Percentiles rank a stretch among this genome's conserved stretches.
Conservation (phyloP, 2,329 filamentous ascomycete genomes). For the Diaporthe destruens region DNA sequence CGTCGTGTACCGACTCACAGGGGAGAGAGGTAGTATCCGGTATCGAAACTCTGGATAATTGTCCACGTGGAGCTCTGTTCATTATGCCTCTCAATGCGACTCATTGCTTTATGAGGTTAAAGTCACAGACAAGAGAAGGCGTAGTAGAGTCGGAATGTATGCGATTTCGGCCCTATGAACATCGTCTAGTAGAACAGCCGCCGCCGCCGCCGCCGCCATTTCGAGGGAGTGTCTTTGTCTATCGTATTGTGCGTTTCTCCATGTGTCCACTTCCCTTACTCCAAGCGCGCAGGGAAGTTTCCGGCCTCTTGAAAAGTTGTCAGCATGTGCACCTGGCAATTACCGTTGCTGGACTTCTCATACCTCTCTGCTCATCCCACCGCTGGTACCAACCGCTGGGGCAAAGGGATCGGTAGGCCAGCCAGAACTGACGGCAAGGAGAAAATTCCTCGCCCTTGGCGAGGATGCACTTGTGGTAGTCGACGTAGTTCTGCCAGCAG, state of each 20-base stretch:
- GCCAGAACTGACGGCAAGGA: constrained; percentile 95
- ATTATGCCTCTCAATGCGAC: not conserved
- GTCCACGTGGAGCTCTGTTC: not conserved
- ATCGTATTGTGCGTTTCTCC: constrained; percentile 21
- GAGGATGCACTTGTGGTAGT: constrained; percentile 99
- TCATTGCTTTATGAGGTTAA: not conserved
- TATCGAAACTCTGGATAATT: not conserved
- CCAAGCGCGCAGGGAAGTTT: constrained; percentile 76
- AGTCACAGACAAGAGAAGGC: not conserved
- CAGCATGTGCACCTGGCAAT: constrained; percentile 42
- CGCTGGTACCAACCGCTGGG: constrained; percentile 92
- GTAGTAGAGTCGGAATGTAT: constrained; percentile 35
- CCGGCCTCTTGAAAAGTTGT: constrained; percentile 66
- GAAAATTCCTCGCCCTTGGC: constrained; percentile 99
- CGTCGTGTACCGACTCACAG: not conserved
- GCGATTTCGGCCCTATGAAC: constrained; percentile 45
- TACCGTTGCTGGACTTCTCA: constrained; percentile 42
- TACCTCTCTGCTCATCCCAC: constrained; percentile 98
- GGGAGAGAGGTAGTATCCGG: not conserved
- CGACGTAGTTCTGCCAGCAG: constrained; percentile 99
- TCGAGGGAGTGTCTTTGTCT: constrained; percentile 39
- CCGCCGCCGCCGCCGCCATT: constrained; percentile 8
- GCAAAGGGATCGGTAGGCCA: constrained; percentile 97
- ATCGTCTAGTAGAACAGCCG: constrained; percentile 42
- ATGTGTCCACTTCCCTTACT: constrained; percentile 57